phyloP scores from a whole-genome alignment of 208 protist genomes.

The Naegleria fowleri region DNA sequence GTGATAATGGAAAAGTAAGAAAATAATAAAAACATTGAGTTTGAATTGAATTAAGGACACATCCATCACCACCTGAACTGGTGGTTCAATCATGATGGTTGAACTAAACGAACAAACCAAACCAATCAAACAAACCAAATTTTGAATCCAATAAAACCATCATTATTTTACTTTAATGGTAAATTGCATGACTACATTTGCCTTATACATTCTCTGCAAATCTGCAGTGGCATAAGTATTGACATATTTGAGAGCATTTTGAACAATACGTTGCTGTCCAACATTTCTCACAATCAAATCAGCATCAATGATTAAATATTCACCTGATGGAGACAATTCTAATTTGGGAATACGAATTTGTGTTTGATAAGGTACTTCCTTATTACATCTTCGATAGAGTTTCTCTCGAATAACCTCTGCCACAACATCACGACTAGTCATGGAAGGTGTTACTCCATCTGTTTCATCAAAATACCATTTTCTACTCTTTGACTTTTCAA shows the following conservation, averaged over 20 bases:
- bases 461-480: background rate
- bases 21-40: background rate
- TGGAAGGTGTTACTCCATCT: background rate
- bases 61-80: no score
- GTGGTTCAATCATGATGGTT: no score
- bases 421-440: background rate
- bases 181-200: background rate
- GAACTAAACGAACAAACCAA: no score
- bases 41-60: no score
- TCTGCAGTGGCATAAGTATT: background rate
- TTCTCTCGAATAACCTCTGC: conserved; percentile 24
- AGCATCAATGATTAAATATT: conserved; percentile 12
- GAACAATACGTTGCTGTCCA: background rate
- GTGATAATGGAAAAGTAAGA: background rate
- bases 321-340: background rate
- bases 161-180: background rate
- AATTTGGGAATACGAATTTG: background rate
- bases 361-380: conserved; percentile 23
- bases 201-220: background rate
- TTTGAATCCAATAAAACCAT: no score
- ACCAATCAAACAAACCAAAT: no score
- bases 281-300: background rate
- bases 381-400: conserved; percentile 18
- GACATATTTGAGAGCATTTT: background rate
- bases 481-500: background rate